Evolutionary conservation across 2,329 filamentous ascomycete genomes (phyloP).

Genomic region (Calonectria honghensis): DNA sequence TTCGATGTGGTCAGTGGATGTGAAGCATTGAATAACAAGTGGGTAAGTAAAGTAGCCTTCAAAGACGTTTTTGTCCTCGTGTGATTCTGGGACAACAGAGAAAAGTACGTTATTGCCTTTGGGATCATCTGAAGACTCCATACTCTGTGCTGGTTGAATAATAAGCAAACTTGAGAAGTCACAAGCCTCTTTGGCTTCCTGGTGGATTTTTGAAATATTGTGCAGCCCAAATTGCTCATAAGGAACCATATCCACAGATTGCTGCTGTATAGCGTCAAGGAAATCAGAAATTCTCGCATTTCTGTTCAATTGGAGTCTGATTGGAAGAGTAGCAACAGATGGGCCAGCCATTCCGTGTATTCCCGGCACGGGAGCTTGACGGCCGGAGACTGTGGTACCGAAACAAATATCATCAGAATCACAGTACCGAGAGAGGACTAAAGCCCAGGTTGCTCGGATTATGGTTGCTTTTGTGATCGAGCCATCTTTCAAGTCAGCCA

Average conservation of each 20-base stretch:
- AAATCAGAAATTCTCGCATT: constrained; percentile 28
- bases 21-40: constrained; percentile 23
- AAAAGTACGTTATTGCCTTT: neutral
- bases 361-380: constrained; percentile 50
- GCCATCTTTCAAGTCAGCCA: constrained; percentile 33
- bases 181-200: constrained; percentile 44
- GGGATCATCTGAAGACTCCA: neutral
- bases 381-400: constrained; percentile 65
- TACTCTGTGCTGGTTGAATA: constrained; percentile 47
- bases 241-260: constrained; percentile 43
- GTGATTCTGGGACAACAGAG: neutral
- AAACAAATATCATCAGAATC: constrained; percentile 64
- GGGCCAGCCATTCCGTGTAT: constrained; percentile 50
- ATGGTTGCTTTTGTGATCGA: constrained; percentile 42
- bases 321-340: constrained; percentile 64
- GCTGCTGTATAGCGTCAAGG: constrained; percentile 40
- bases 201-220: constrained; percentile 45
- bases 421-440: constrained; percentile 70
- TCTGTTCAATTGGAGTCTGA: constrained; percentile 61
- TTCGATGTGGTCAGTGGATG: neutral
- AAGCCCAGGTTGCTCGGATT: constrained; percentile 67
- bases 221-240: constrained; percentile 49
- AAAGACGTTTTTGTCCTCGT: neutral
- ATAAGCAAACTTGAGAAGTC: constrained; percentile 56
- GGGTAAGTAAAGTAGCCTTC: constrained; percentile 26